phyloP scores from a whole-genome alignment of 176 grass and related monocot genomes.

The Musa beccarii region DNA sequence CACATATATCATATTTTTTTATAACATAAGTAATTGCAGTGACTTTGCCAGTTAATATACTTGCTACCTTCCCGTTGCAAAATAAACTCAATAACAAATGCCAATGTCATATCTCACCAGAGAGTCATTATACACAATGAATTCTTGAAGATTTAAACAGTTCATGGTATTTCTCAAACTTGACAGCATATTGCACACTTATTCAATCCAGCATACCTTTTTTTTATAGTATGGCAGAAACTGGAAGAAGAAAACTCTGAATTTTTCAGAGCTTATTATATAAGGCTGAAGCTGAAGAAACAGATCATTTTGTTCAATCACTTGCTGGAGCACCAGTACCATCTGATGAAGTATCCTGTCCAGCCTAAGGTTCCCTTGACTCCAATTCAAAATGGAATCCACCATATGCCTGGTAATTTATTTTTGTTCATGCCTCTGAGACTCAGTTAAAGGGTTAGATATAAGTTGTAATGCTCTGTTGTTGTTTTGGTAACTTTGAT shows the following conservation, averaged over 20 bases:
- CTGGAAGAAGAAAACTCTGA: slow-evolving; percentile 95
- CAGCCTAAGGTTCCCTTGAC: slow-evolving; percentile 57
- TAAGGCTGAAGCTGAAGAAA: slow-evolving; percentile 93
- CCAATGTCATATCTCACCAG: too few species aligned
- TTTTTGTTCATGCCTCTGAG: neutral
- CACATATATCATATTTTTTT: neutral
- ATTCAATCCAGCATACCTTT: slow-evolving; percentile 19
- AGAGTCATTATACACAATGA: neutral
- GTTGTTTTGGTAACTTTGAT: too few species aligned
- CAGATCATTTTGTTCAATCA: slow-evolving; percentile 97
- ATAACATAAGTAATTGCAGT: neutral
- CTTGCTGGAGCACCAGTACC: slow-evolving; percentile 83
- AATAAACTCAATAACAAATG: too few species aligned
- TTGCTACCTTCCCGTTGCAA: too few species aligned
- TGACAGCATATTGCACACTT: neutral
- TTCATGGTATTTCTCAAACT: neutral
- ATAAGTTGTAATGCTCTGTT: too few species aligned
- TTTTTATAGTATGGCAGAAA: slow-evolving; percentile 92
- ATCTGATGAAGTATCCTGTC: slow-evolving; percentile 82
- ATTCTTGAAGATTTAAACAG: too few species aligned
- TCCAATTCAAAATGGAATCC: slow-evolving; percentile 86
- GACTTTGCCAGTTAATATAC: neutral
- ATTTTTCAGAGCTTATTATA: slow-evolving; percentile 93
- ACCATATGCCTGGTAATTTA: slow-evolving; percentile 77
- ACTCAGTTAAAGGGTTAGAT: neutral